Base-by-base conservation (phyloP, 306 rosid genomes). In the Ammopiptanthus mongolicus region DNA sequence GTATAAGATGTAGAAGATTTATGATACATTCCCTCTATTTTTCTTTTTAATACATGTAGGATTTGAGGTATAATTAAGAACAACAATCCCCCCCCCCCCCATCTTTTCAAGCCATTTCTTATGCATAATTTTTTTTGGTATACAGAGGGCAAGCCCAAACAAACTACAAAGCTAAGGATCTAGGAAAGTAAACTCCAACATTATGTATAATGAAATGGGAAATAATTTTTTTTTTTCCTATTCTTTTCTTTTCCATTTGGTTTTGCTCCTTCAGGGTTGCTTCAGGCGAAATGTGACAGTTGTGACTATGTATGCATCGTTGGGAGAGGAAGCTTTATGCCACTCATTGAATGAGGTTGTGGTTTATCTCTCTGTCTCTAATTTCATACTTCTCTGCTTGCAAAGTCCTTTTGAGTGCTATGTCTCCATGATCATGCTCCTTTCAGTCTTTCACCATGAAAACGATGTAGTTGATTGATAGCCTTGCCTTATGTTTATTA, bases 251-350 rank as follows among this genome's bases (percentile, higher is more conserved):
- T n/a, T n/a, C n/a, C n/a, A n/a, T n/a, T n/a, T n/a, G n/a, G n/a
- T n/a, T n/a, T 48, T 33, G 3, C 60, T 57, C 53, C 48, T 10
- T 57, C 91, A 92, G 96, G 92, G 85, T 63, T 90, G 98, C 82
- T 90, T 92, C 75, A 88, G 96, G 77, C 88, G 91, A 75, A 92
- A 90, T 80, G 77, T 92, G 81, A 88, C 96, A 23, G 98, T 90
- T 14, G 98, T 92, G 58, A 92, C 98, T 28, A 92, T 92, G 51
- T 92, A 90, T 83, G 89, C 98, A 78, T 92, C 96, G 65, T 76
- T 92, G 57, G 98, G 98, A 77, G 98, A 90, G 86, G 94, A 88
- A 77, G 98, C 98, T 41, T 72, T 92, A 46, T 88, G 96, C 74
- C 89, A 92, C 79, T 92, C 92, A 8, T 75, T 92, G 78, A 92